These are phyloP conservation scores for Daedaleopsis sinensis DNA, from an alignment of 768 basidiomycete genomes.

Conservation along the genomic window DNA sequence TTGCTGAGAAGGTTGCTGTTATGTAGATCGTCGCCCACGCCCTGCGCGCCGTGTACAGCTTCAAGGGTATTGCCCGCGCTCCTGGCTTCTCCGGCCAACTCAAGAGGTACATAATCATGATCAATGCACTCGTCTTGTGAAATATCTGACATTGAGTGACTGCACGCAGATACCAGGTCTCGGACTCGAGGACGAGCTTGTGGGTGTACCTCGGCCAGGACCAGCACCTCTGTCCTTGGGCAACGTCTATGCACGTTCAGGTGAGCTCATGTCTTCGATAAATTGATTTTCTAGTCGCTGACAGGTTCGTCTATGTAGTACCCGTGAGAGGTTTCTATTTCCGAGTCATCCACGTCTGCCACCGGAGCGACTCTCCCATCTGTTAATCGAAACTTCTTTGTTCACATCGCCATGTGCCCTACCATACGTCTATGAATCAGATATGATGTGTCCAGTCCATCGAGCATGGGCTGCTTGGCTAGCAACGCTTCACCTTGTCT, in stretches of 20 bases:
- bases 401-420: no score
- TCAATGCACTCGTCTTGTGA: no score
- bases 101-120: slow-evolving; percentile 43
- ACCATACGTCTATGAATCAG: no score
- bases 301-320: background rate
- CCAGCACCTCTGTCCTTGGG: slow-evolving; percentile 64
- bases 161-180: slow-evolving; percentile 47
- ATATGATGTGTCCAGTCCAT: no score
- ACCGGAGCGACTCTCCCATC: no score
- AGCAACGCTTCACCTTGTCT: no score
- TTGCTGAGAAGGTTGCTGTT: background rate
- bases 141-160: background rate
- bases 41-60: slow-evolving; percentile 64
- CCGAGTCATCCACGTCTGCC: no score
- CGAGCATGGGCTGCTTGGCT: no score
- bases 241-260: slow-evolving; percentile 63
- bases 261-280: slow-evolving; percentile 33
- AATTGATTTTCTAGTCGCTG: background rate
- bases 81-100: slow-evolving; percentile 70
- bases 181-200: slow-evolving; percentile 47
- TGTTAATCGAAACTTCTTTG: no score
- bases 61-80: slow-evolving; percentile 62
- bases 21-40: slow-evolving; percentile 58
- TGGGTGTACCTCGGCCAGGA: slow-evolving; percentile 58
- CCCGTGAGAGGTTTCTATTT: no score